Evolutionary conservation across 108 stramenopile genomes (phyloP).

Genomic region (Skeletonema menzelii): DNA sequence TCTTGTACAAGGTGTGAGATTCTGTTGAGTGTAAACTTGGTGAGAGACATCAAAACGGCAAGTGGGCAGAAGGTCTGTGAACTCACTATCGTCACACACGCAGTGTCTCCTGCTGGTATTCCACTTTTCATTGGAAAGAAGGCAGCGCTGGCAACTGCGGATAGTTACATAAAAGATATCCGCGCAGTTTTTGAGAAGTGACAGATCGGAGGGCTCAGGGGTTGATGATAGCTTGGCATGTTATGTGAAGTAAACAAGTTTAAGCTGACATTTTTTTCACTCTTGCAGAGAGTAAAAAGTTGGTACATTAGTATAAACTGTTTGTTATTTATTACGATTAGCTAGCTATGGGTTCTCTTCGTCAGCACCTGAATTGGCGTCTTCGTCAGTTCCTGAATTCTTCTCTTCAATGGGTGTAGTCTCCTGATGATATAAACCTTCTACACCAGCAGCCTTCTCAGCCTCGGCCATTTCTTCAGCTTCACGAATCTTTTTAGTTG

Average conservation of each 20-base stretch:
- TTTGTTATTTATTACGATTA: not conserved
- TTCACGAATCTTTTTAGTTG: conserved; percentile 38
- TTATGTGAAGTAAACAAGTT: not conserved
- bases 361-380: conserved; percentile 18
- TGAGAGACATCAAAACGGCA: conserved; percentile 40
- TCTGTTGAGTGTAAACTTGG: conserved; percentile 53
- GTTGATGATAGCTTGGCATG: too few relatives aligned
- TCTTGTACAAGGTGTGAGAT: conserved; percentile 58
- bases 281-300: too few relatives aligned
- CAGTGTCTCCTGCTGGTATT: conserved; percentile 48
- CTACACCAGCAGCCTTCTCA: conserved; percentile 7
- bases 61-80: conserved; percentile 38
- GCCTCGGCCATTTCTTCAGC: conserved; percentile 27
- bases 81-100: conserved; percentile 62
- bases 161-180: conserved; percentile 61
- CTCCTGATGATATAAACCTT: conserved; percentile 12
- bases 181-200: conserved; percentile 45
- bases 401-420: conserved; percentile 48
- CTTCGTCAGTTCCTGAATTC: conserved; percentile 9
- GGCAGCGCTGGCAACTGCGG: conserved; percentile 51
- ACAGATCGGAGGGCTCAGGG: too few relatives aligned
- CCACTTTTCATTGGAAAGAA: conserved; percentile 59
- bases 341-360: not conserved
- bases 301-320: too few relatives aligned
- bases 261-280: too few relatives aligned